Conservation (phyloP, 2,329 filamentous ascomycete genomes). For the Emmonsiellopsis sp. region DNA sequence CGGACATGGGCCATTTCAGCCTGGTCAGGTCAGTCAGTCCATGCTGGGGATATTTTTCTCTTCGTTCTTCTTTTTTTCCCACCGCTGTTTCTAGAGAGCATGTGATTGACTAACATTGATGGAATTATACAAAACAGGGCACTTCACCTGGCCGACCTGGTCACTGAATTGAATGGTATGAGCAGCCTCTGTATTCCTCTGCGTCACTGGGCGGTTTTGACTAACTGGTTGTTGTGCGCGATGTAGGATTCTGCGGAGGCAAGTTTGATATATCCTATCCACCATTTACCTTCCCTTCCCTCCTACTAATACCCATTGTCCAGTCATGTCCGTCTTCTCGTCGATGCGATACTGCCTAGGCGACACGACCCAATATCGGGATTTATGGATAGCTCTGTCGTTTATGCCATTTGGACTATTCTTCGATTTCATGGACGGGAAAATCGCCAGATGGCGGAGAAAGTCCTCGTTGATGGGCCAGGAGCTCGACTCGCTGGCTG, state of each 20-base stretch:
- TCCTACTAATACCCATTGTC: slow-evolving; percentile 6
- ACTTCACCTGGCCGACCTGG: slow-evolving; percentile 41
- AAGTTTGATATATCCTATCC: slow-evolving; percentile 16
- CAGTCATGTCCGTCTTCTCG: slow-evolving; percentile 88
- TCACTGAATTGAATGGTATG: slow-evolving; percentile 42
- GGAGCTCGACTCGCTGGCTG: slow-evolving; percentile 89
- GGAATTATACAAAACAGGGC: slow-evolving; percentile 22
- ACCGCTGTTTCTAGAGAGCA: not conserved
- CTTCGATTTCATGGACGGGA: slow-evolving; percentile 97
- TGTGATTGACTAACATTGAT: not conserved
- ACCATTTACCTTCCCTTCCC: not conserved
- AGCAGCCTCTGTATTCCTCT: not conserved
- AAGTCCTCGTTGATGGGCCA: slow-evolving; percentile 98
- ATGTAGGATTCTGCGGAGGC: slow-evolving; percentile 40
- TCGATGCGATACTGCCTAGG: slow-evolving; percentile 87
- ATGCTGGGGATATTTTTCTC: not conserved
- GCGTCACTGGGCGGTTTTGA: not conserved
- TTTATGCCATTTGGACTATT: slow-evolving; percentile 91
- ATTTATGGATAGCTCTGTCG: slow-evolving; percentile 71
- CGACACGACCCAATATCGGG: slow-evolving; percentile 52
- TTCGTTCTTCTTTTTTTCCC: not conserved
- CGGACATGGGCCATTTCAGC: slow-evolving; percentile 42
- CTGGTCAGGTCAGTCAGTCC: slow-evolving; percentile 34
- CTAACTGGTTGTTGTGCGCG: slow-evolving; percentile 1
- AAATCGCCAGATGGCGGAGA: slow-evolving; percentile 89